phyloP scores from a whole-genome alignment of 2,329 filamentous ascomycete species.

The Diaporthe longicolla region DNA sequence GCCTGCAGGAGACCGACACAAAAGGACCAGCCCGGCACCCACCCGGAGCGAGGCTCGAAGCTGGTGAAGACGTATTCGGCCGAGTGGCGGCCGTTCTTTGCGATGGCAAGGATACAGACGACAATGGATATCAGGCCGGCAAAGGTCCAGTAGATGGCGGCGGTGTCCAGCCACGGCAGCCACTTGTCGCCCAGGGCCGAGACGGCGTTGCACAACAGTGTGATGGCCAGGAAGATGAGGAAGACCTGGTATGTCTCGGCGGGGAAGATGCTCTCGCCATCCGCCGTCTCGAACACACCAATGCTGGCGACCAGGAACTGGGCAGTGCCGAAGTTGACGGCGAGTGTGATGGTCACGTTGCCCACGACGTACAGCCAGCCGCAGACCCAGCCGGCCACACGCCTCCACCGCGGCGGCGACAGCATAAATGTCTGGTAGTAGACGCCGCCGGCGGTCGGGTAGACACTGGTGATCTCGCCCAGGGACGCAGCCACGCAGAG shows the following conservation, averaged over 20 bases:
- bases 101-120: constrained; percentile 73
- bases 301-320: constrained; percentile 71
- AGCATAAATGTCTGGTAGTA: constrained; percentile 87
- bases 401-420: constrained; percentile 71
- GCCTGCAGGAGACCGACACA: constrained; percentile 80
- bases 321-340: constrained; percentile 85
- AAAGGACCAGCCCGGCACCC: constrained; percentile 80
- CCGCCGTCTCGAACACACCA: constrained; percentile 66
- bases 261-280: constrained; percentile 60
- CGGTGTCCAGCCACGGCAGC: constrained; percentile 79
- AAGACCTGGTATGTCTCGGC: constrained; percentile 76
- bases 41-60: constrained; percentile 78
- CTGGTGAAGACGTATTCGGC: constrained; percentile 76
- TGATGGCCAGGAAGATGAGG: constrained; percentile 79
- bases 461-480: constrained; percentile 82
- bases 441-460: constrained; percentile 82
- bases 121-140: constrained; percentile 77
- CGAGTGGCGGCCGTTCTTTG: constrained; percentile 75
- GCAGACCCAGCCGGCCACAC: constrained; percentile 77
- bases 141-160: constrained; percentile 83
- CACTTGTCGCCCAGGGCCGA: constrained; percentile 77
- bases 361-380: constrained; percentile 84
- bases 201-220: constrained; percentile 74
- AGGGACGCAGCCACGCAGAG: constrained; percentile 79
- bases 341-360: constrained; percentile 86